Evolutionary conservation across 2,329 filamentous ascomycete genomes (phyloP).

Genomic region (Epicoccum nigrum): DNA sequence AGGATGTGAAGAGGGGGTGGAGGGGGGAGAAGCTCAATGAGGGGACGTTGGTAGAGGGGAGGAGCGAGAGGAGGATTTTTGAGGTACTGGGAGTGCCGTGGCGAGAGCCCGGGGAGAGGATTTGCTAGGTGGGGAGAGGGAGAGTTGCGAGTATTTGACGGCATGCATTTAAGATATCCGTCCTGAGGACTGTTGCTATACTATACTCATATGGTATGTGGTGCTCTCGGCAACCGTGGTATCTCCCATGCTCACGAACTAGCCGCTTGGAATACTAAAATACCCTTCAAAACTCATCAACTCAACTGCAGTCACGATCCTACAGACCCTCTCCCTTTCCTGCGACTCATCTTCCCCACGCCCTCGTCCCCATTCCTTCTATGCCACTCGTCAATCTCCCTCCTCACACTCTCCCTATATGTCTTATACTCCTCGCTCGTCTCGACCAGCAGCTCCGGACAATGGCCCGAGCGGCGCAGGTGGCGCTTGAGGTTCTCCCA

Average conservation of each 20-base stretch:
- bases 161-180: too few relatives aligned
- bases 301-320: background rate
- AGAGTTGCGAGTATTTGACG: background rate
- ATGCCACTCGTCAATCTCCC: slow-evolving; percentile 44
- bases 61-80: slow-evolving; percentile 80
- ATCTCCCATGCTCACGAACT: background rate
- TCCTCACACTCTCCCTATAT: slow-evolving; percentile 41
- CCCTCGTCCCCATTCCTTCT: slow-evolving; percentile 35
- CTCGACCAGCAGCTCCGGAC: slow-evolving; percentile 43
- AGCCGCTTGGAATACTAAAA: too few relatives aligned
- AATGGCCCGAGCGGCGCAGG: slow-evolving; percentile 45
- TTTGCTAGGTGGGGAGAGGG: slow-evolving; percentile 26
- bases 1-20: slow-evolving; percentile 67
- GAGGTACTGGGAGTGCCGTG: slow-evolving; percentile 82
- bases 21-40: slow-evolving; percentile 66
- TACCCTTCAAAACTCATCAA: too few relatives aligned
- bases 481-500: slow-evolving; percentile 50
- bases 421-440: slow-evolving; percentile 40
- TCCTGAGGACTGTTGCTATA: too few relatives aligned
- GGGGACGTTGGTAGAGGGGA: slow-evolving; percentile 74
- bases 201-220: background rate
- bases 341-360: slow-evolving; percentile 23
- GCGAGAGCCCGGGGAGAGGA: slow-evolving; percentile 60
- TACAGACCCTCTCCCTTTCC: slow-evolving; percentile 24
- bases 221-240: background rate